Evolutionary conservation across 2,329 filamentous ascomycete genomes (phyloP).

Genomic region (Colletotrichum eleusines): DNA sequence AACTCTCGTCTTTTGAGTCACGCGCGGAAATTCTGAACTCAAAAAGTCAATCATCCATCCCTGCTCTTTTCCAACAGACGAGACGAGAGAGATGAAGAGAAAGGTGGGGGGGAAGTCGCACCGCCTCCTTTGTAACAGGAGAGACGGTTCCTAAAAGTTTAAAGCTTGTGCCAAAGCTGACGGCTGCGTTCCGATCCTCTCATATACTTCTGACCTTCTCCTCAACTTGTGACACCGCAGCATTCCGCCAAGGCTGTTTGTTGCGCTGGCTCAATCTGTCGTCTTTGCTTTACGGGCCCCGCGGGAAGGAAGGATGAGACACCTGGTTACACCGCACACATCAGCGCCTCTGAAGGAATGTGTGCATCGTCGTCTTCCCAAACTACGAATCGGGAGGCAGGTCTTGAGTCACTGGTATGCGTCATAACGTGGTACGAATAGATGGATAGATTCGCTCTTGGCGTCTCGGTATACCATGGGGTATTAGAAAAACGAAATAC

Average conservation of each 20-base stretch:
- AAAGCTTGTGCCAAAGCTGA: constrained; percentile 36
- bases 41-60: background rate
- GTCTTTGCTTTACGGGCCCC: background rate
- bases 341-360: background rate
- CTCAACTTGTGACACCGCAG: constrained; percentile 32
- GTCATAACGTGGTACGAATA: background rate
- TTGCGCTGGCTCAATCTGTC: constrained; percentile 16
- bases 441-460: constrained; percentile 24
- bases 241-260: constrained; percentile 25
- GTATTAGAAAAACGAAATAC: constrained; percentile 39
- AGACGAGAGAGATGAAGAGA: background rate
- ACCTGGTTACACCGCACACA: constrained; percentile 17
- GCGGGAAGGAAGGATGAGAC: constrained; percentile 23
- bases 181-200: constrained; percentile 32
- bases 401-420: background rate
- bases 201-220: constrained; percentile 6
- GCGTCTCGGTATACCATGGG: constrained; percentile 34
- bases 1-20: constrained; percentile 14
- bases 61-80: background rate
- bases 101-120: background rate
- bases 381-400: background rate
- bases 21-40: constrained; percentile 3
- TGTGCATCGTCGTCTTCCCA: background rate
- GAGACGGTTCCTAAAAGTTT: constrained; percentile 8
- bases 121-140: background rate